A percentile compares a stretch with the other conserved stretches of the same genome.
These are phyloP conservation scores for Cystobasidium onofrii DNA, from an alignment of 768 basidiomycete species.

Conservation along the genomic window DNA sequence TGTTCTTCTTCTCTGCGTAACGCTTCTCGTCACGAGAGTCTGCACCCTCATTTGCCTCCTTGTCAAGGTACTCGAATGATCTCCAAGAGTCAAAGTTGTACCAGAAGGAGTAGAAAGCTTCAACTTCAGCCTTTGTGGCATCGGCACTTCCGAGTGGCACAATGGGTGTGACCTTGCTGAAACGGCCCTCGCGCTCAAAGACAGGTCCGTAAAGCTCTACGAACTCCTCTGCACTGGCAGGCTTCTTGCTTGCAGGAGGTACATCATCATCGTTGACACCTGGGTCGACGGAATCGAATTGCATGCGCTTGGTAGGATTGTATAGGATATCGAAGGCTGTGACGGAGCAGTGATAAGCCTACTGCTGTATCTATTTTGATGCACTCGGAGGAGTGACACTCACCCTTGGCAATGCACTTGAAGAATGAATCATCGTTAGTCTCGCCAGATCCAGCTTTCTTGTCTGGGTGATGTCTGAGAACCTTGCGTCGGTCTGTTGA, in stretches of 20 bases:
- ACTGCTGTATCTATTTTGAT: too few relatives aligned
- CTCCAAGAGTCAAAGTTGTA: conserved; percentile 99
- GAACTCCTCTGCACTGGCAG: conserved; percentile 54
- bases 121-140: conserved; percentile 70
- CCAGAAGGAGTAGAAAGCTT: conserved; percentile 97
- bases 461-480: conserved; percentile 97
- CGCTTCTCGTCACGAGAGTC: conserved; percentile 98
- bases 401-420: conserved; percentile 92
- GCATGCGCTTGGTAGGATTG: conserved; percentile 73
- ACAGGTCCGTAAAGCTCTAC: conserved; percentile 68
- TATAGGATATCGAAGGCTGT: conserved; percentile 85
- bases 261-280: conserved; percentile 64
- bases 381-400: too few relatives aligned
- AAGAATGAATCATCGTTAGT: conserved; percentile 97
- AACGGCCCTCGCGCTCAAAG: conserved; percentile 84
- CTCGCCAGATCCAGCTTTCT: conserved; percentile 72
- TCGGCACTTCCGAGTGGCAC: conserved; percentile 64
- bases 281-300: conserved; percentile 95
- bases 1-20: conserved; percentile 99
- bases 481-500: conserved; percentile 90
- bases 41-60: conserved; percentile 95
- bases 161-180: conserved; percentile 75
- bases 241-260: conserved; percentile 49
- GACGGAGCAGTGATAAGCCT: too few relatives aligned
- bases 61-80: conserved; percentile 94